These are phyloP conservation scores for Alternaria ethzedia DNA, from an alignment of 2,329 filamentous ascomycete species.

Conservation along the genomic window DNA sequence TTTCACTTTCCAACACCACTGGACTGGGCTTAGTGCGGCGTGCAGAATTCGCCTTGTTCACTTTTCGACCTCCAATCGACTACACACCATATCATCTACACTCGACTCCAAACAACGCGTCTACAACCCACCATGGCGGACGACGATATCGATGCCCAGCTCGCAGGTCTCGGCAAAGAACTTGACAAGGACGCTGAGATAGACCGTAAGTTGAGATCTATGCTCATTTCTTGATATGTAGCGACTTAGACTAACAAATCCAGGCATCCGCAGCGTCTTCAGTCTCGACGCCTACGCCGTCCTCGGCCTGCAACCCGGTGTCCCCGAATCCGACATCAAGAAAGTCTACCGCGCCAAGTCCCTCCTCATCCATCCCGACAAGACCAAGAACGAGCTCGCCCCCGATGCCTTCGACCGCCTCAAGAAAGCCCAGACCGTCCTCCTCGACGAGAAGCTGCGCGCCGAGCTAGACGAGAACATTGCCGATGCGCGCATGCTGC, in stretches of 20 bases:
- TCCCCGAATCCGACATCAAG: constrained; percentile 96
- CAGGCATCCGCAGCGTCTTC: constrained; percentile 82
- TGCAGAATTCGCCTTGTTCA: neutral
- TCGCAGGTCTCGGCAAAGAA: constrained; percentile 86
- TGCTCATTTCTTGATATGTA: neutral
- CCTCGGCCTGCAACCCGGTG: constrained; percentile 92
- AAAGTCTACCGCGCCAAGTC: constrained; percentile 93
- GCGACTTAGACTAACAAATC: neutral
- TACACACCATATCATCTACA: neutral
- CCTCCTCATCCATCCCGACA: constrained; percentile 98
- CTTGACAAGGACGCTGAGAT: constrained; percentile 98
- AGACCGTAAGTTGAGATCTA: constrained; percentile 62
- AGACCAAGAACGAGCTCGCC: constrained; percentile 87
- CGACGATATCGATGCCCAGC: constrained; percentile 66
- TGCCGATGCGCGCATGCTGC: constrained; percentile 90
- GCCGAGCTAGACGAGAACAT: constrained; percentile 90
- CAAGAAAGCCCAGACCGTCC: constrained; percentile 88
- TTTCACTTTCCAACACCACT: neutral
- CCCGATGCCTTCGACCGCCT: constrained; percentile 96
- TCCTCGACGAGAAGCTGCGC: constrained; percentile 94
- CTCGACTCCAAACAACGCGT: neutral
- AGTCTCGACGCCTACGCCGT: constrained; percentile 87
- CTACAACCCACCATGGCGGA: constrained; percentile 55
- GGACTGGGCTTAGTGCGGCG: neutral
- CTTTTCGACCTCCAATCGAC: neutral